phyloP scores from a whole-genome alignment of 257 asterid genomes.

The Gentiana macrophylla region DNA sequence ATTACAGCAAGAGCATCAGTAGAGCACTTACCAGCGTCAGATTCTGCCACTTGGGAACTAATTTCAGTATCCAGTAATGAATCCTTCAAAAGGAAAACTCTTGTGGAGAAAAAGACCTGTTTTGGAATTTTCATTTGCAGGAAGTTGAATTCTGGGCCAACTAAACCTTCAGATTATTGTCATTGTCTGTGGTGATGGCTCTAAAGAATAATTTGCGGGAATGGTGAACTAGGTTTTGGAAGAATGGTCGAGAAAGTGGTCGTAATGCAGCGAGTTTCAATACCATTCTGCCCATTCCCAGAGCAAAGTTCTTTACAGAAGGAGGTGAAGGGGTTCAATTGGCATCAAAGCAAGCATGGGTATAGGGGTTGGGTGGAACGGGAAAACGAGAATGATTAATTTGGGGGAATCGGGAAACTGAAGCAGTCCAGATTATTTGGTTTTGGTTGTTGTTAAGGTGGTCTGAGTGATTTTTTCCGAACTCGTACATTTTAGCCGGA shows the following conservation, averaged over 20 bases:
- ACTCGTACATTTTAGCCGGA: too few species aligned
- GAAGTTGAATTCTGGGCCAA: conserved; percentile 14
- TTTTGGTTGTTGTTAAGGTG: too few species aligned
- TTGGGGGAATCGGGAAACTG: too few species aligned
- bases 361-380: too few species aligned
- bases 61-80: conserved; percentile 20
- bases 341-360: too few species aligned
- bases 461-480: too few species aligned
- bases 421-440: too few species aligned
- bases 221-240: conserved; percentile 15
- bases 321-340: too few species aligned
- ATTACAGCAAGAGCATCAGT: conserved; percentile 40
- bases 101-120: conserved; percentile 27
- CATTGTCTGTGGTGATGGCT: conserved; percentile 24
- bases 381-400: too few species aligned
- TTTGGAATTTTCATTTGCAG: conserved; percentile 15
- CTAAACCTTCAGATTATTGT: conserved; percentile 24
- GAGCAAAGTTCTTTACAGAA: too few species aligned
- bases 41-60: conserved; percentile 23
- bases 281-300: conserved; percentile 17
- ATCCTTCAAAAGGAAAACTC: conserved; percentile 46
- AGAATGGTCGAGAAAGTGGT: conserved; percentile 1
- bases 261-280: conserved; percentile 18
- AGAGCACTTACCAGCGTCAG: conserved; percentile 32
- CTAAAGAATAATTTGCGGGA: conserved; percentile 28